Evolutionary conservation across 331 rosid genomes (phyloP).

Genomic region (Malus hybrid): DNA sequence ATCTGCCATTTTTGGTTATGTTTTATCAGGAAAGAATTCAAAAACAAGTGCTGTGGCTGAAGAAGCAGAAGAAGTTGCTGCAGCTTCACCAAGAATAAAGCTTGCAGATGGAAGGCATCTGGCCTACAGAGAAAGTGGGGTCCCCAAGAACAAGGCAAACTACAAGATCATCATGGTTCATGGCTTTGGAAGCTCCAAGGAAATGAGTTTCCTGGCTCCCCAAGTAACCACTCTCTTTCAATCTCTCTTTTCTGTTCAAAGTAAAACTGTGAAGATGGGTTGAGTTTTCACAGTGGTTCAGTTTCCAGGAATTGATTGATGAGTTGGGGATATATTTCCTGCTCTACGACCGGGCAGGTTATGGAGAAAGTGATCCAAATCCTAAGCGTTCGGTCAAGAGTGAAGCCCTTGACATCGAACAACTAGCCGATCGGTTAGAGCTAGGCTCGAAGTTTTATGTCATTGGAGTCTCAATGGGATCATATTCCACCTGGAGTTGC

Average conservation of each 20-base stretch:
- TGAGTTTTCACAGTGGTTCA: conserved; percentile 26
- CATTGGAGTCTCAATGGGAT: conserved; percentile 89
- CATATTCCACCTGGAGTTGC: conserved; percentile 71
- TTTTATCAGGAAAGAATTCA: conserved; percentile 46
- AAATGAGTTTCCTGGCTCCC: conserved; percentile 66
- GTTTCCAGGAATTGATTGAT: conserved; percentile 70
- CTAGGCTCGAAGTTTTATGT: conserved; percentile 68
- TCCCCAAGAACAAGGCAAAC: conserved; percentile 36
- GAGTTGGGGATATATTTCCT: conserved; percentile 69
- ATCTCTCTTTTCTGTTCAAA: not conserved
- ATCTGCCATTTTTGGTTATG: not conserved
- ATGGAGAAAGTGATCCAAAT: conserved; percentile 91
- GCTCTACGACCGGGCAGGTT: conserved; percentile 83
- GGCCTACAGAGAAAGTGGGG: conserved; percentile 70
- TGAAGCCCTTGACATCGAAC: conserved; percentile 82
- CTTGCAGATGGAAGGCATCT: conserved; percentile 70
- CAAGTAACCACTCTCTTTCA: conserved; percentile 27
- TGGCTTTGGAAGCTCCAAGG: conserved; percentile 93
- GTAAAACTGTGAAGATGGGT: conserved; percentile 6
- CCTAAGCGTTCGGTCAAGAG: conserved; percentile 61
- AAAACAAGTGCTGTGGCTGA: conserved; percentile 26
- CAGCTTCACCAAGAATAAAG: conserved; percentile 51
- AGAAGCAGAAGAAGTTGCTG: conserved; percentile 27
- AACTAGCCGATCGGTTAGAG: conserved; percentile 67
- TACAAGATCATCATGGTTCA: conserved; percentile 61